A percentile compares a stretch with the other conserved stretches of the same genome.
These are phyloP conservation scores for Suhomyces bribrorum DNA, from an alignment of 1,139 yeast genomes.

Conservation along the genomic window DNA sequence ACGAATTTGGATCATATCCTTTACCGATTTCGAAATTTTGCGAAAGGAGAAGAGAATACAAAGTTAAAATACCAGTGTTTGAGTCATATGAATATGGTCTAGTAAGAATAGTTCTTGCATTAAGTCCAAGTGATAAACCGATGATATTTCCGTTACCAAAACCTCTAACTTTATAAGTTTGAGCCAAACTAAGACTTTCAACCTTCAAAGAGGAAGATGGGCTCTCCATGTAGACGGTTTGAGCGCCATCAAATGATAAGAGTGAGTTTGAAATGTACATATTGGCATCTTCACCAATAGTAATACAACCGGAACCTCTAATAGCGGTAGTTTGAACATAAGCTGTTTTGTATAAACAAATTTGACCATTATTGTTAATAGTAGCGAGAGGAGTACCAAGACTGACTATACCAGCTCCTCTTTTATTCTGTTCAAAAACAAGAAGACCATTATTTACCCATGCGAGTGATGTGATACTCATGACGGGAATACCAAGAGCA, in stretches of 20 bases:
- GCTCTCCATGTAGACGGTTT: constrained; percentile 17
- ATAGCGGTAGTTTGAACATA: constrained; percentile 16
- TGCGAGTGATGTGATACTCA: constrained; percentile 12
- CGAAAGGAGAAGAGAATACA: constrained; percentile 11
- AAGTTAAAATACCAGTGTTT: constrained; percentile 24
- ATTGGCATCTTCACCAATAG: constrained; percentile 12
- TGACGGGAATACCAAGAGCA: constrained; percentile 13
- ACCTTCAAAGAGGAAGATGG: constrained; percentile 15
- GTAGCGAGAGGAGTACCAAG: constrained; percentile 11
- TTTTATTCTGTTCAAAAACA: constrained; percentile 13
- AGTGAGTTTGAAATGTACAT: constrained; percentile 12
- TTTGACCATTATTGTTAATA: constrained; percentile 16
- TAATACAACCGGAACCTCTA: constrained; percentile 19
- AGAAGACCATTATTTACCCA: constrained; percentile 19
- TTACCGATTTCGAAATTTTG: constrained; percentile 27
- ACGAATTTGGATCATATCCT: constrained; percentile 16
- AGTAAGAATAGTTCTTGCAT: no score
- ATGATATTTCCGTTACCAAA: constrained; percentile 33
- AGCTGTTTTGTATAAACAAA: constrained; percentile 17
- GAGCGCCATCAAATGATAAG: constrained; percentile 12
- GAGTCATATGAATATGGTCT: constrained; percentile 16
- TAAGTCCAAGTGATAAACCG: no score
- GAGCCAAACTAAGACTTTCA: constrained; percentile 18
- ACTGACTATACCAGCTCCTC: constrained; percentile 12
- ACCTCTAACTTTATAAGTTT: constrained; percentile 29